Conservation (phyloP, 1,139 yeast species). For the Zygotorulaspora mrakii region DNA sequence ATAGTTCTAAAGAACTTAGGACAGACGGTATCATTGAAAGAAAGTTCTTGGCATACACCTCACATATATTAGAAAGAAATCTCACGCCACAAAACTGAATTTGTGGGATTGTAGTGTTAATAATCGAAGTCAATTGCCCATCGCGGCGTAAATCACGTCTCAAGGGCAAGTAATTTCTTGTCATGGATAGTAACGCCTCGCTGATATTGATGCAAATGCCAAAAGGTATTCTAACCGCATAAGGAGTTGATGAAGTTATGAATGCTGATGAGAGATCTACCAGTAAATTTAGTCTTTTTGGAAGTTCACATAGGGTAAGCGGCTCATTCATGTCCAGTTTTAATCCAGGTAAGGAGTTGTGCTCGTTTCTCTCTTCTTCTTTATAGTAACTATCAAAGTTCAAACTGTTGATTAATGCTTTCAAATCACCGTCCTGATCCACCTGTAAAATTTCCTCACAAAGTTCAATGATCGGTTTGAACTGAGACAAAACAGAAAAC, state of each 20-base stretch:
- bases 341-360: conserved; percentile 45
- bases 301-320: conserved; percentile 47
- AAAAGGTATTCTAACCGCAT: conserved; percentile 50
- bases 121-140: conserved; percentile 40
- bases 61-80: conserved; percentile 42
- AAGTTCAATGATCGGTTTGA: conserved; percentile 49
- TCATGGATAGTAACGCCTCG: conserved; percentile 52
- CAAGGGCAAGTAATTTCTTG: conserved; percentile 51
- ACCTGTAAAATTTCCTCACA: conserved; percentile 58
- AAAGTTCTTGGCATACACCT: conserved; percentile 44
- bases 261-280: conserved; percentile 46
- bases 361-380: conserved; percentile 22
- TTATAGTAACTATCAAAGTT: conserved; percentile 30
- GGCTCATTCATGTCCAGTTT: conserved; percentile 57
- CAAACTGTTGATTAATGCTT: conserved; percentile 38
- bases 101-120: conserved; percentile 43
- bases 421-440: conserved; percentile 49
- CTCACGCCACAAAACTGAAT: conserved; percentile 46
- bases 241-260: conserved; percentile 46
- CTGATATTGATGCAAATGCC: conserved; percentile 49
- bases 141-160: conserved; percentile 58
- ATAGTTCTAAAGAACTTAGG: conserved; percentile 50
- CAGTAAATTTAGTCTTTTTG: conserved; percentile 48
- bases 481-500: conserved; percentile 44
- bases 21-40: conserved; percentile 49